These are phyloP conservation scores for Geotrichum ghanense DNA, from an alignment of 805 yeast genomes.

Conservation along the genomic window DNA sequence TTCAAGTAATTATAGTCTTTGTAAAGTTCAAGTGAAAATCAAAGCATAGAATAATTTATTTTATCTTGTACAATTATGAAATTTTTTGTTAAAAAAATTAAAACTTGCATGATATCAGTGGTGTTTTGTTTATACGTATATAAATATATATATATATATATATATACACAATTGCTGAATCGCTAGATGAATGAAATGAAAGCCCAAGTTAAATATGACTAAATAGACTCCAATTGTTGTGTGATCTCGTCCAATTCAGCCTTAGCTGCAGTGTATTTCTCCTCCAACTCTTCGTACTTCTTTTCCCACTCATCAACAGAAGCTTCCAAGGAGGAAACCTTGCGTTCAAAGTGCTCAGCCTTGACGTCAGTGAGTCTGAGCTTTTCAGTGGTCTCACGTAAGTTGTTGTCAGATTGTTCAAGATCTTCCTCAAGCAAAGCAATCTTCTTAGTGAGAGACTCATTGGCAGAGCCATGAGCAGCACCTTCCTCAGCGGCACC, in stretches of 20 bases:
- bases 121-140: no score
- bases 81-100: no score
- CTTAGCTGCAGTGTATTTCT: constrained; percentile 73
- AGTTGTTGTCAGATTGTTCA: constrained; percentile 80
- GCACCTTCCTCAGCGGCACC: constrained; percentile 84
- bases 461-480: constrained; percentile 80
- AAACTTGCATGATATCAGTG: no score
- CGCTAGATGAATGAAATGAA: no score
- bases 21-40: no score
- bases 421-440: constrained; percentile 81
- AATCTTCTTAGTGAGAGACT: constrained; percentile 81
- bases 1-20: no score
- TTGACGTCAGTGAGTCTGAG: constrained; percentile 91
- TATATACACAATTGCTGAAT: no score
- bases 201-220: no score
- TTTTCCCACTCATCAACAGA: constrained; percentile 88
- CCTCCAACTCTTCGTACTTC: constrained; percentile 79
- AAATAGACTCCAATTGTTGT: constrained; percentile 68
- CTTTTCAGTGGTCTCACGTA: constrained; percentile 88
- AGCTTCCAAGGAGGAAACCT: constrained; percentile 79
- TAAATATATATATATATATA: no score
- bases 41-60: no score
- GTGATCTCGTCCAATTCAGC: constrained; percentile 94
- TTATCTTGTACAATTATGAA: no score
- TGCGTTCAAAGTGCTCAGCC: constrained; percentile 92